Evolutionary conservation across 768 basidiomycete species (phyloP).

Genomic region (Tricholoma furcatifolium): DNA sequence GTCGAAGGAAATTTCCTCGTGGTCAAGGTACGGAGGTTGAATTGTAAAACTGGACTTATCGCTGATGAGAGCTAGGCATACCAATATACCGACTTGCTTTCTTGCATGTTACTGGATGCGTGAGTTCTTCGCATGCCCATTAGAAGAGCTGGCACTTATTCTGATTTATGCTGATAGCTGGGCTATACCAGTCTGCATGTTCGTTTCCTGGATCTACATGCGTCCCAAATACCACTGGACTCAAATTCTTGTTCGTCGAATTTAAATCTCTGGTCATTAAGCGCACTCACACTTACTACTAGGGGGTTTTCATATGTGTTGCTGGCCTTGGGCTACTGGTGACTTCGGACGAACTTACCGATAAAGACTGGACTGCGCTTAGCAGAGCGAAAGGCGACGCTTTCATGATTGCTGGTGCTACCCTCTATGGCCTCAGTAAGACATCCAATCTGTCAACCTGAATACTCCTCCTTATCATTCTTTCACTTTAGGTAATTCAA

Average conservation of each 20-base stretch:
- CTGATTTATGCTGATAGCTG: constrained; percentile 48
- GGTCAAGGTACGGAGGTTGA: constrained; percentile 50
- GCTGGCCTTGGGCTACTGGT: constrained; percentile 80
- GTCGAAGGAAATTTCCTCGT: constrained; percentile 90
- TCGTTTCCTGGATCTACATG: constrained; percentile 84
- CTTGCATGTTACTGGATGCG: constrained; percentile 92
- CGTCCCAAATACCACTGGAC: constrained; percentile 80
- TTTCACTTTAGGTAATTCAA: constrained; percentile 65
- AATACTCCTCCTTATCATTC: background rate
- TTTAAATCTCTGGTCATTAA: background rate
- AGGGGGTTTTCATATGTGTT: constrained; percentile 76
- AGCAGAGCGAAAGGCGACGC: constrained; percentile 75
- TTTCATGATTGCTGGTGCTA: constrained; percentile 85
- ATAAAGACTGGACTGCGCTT: constrained; percentile 69
- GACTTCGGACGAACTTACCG: constrained; percentile 71
- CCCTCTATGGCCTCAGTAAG: constrained; percentile 84
- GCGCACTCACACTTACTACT: background rate
- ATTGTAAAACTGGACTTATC: background rate
- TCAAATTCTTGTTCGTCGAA: constrained; percentile 60
- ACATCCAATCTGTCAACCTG: constrained; percentile 14
- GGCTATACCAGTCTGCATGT: constrained; percentile 86
- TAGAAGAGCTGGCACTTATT: constrained; percentile 2
- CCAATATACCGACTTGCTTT: constrained; percentile 82
- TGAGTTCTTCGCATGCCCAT: constrained; percentile 29
- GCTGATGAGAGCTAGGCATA: constrained; percentile 51